Base-by-base conservation (phyloP, 2,329 filamentous ascomycete genomes). In the Colletotrichum brevisporum region DNA sequence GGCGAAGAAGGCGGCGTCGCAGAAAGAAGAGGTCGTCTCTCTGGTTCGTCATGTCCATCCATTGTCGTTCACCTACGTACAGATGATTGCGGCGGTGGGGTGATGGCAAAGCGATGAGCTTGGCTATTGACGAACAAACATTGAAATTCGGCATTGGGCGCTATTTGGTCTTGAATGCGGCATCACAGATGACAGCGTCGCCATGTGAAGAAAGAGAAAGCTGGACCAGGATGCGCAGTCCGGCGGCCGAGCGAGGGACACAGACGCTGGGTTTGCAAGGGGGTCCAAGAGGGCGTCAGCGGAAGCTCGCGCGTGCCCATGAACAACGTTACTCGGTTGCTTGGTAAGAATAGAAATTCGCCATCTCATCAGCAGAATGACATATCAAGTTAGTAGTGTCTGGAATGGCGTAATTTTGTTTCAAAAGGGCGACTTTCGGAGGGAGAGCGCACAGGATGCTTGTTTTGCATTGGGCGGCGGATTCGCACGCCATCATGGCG, bases 401-500 rank as follows among this genome's bases (percentile, higher is more conserved):
- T 69, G 31, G 8, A 50, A 69, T 65, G 31, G 61, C 50, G 66
- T 36, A 55, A 65, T 65, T 15, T 8, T 69, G 66, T 69, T 69
- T 65, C 54, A 65, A 27, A 18, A 45, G 45, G 15, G 54, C 45
- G 3, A 65, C 21, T 43, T 50, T 31, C 8, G 18, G 21, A 51
- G 24, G 50, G 9, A 50, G n/a, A 50, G 41, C 31, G 50, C 18
- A 55, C 24, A 24, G 8, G 15, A 45, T 55, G 24, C 54, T 18
- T 5, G 31, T 27, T 47, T 27, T 43, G 48, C 13, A 16, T 26
- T 55, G 57, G 13, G 13, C 39, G 16, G 31, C 61, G 43, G 41
- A 24, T 60, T 59, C 62, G 66, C 66, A 66, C 66, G 66, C 66
- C 61, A 69, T 69, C 50, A 66, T 66, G 55, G 61, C 48, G 66